Conservation (phyloP, 2,329 filamentous ascomycete species). For the Phialophora tarda region DNA sequence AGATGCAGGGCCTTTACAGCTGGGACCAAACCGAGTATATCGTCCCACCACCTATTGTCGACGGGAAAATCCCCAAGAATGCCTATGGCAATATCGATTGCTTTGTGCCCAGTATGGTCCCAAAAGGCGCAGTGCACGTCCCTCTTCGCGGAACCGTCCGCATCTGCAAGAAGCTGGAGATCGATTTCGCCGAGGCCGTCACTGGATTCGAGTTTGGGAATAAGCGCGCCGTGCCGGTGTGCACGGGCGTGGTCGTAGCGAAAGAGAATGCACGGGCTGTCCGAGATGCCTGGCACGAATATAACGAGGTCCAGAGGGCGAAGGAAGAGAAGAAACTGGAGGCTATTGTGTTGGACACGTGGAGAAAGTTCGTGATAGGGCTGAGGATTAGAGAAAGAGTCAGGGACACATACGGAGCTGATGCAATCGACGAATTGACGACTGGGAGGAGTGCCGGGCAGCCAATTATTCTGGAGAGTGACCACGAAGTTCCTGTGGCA, state of each 20-base stretch:
- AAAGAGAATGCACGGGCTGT: slow-evolving; percentile 76
- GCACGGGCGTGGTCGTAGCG: slow-evolving; percentile 87
- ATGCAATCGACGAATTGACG: slow-evolving; percentile 37
- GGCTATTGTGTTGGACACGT: slow-evolving; percentile 73
- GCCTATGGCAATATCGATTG: slow-evolving; percentile 96
- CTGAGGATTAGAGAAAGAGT: slow-evolving; percentile 81
- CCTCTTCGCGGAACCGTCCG: slow-evolving; percentile 76
- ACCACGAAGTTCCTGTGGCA: slow-evolving; percentile 32
- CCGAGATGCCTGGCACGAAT: slow-evolving; percentile 77
- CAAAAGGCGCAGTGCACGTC: slow-evolving; percentile 80
- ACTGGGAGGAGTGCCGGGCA: slow-evolving; percentile 29
- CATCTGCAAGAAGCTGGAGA: slow-evolving; percentile 80
- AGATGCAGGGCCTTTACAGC: slow-evolving; percentile 84
- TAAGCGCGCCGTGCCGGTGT: slow-evolving; percentile 89
- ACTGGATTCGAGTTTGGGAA: slow-evolving; percentile 96
- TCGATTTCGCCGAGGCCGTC: slow-evolving; percentile 93
- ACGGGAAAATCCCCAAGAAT: slow-evolving; percentile 91
- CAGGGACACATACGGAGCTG: slow-evolving; percentile 73
- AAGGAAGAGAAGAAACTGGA: slow-evolving; percentile 85
- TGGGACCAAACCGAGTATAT: slow-evolving; percentile 92
- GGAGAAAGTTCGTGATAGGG: slow-evolving; percentile 87
- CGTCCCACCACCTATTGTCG: slow-evolving; percentile 81
- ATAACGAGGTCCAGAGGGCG: slow-evolving; percentile 73
- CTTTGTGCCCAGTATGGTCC: slow-evolving; percentile 92
- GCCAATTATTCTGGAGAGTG: slow-evolving; percentile 38